Base-by-base conservation (phyloP, 2,329 filamentous ascomycete genomes). In the Fusarium sp. region DNA sequence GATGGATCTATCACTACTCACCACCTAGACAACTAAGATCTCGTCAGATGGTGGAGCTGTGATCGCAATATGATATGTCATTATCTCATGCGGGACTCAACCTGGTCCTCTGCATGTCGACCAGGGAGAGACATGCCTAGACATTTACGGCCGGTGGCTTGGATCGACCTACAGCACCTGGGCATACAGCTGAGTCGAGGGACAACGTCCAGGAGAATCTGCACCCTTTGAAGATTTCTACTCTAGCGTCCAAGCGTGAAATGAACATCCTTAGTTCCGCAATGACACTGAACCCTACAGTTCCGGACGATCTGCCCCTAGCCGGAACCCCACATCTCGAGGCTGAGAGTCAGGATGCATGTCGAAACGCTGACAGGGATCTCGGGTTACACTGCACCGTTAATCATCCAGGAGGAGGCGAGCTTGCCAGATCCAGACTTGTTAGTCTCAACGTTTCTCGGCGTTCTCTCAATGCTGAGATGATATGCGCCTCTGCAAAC, bases 31-130 rank as follows among this genome's bases (percentile, higher is more conserved):
- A 54, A 52, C 34, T 30, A 24, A 58, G 38, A 66, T 62, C 45
- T 44, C 55, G 54, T 51, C 60, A 58, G 34, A 59, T 59, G 55
- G 65, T 71, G 66, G 75, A 69, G 68, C 52, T 64, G 50, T 77
- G 67, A 75, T 77, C 72, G 68, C 45, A 75, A 77, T 70, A 45
- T 78, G 77, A 79, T 73, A 50, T 64, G 70, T 78, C 77, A 79
- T 24, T 48, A 68, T 68, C 66, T 63, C 66, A 67, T 59, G 63
- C 72, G 61, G 64, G 62, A 78, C 75, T 34, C 66, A 68, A 68
- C 65, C 62, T 62, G 62, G 73, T 65, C 61, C 48, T 66, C 28
- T 74, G 75, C 75, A 78, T 68, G 72, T 61, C 28, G 63, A 62
- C 69, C 39, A 68, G 38, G 59, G 60, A 60, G 62, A 66, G 56